Evolutionary conservation across 1,284 basidiomycete species (phyloP), one percentile per base, ranked within the genome.

Genomic region (Puccinia polysora): DNA sequence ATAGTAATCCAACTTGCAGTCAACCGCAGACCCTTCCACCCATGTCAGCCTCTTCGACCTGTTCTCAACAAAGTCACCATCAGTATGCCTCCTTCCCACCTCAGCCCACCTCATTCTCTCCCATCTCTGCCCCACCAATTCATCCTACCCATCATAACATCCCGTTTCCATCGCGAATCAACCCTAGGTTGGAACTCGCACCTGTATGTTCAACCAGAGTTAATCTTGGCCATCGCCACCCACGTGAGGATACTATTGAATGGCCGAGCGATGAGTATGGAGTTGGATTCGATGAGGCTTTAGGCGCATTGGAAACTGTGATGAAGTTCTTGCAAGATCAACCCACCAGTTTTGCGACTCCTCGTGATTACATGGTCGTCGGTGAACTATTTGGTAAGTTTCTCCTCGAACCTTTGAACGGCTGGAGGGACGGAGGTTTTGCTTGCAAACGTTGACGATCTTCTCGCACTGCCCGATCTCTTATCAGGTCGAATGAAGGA

Each of bases 251-350:
- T 28, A 32, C 65, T 1, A 25, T 49, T 56, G 55, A 68, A 34
- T 56, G 65, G 53, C 59, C 59, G 8, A 8, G 25, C 15, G 53
- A 45, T 32, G 53, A 58, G 2, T 58, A 15, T 49, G 43, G 43
- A 3, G 55, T 68, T 45, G 65, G 65, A 23, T 70, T 70, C 34
- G 68, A 70, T 34, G 58, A 70, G 34, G 68, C 68, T 10, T 32
- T 70, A 14, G 47, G 45, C 32, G 68, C 68, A 0, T 32, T 70
- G 10, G 68, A 70, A 15, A 70, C 68, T 14, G 58, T 70, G 12
- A 70, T 70, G 68, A 49, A 47, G 30, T 70, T 70, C 49, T 60
- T 70, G 12, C 68, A 70, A 34, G 68, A 70, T 28, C 68, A 70
- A 30, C 68, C 68, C n/a, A 70, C 68, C 7, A 62, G 68, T 38